These are phyloP conservation scores for Globisporangium lucens DNA, from an alignment of 352 stramenopile genomes.

Conservation along the genomic window DNA sequence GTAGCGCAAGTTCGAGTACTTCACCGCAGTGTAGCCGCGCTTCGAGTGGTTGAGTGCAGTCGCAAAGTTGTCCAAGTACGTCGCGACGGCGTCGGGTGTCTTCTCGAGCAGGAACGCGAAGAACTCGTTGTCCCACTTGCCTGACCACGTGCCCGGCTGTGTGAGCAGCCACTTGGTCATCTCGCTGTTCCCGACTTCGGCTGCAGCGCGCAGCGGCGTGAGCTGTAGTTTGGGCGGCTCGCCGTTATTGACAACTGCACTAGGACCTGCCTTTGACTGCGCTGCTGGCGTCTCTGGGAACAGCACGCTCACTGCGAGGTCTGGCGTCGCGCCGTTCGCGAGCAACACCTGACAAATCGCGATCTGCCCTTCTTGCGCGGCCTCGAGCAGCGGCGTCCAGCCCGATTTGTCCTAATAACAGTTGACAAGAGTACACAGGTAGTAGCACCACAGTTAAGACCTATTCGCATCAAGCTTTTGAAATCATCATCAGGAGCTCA, in stretches of 20 bases:
- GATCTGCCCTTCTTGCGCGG: conserved; percentile 53
- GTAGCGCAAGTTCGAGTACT: conserved; percentile 41
- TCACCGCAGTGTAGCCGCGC: conserved; percentile 39
- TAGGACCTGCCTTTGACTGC: neutral
- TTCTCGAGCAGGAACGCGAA: conserved; percentile 56
- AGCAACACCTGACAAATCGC: conserved; percentile 43
- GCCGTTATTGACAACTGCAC: conserved; percentile 1
- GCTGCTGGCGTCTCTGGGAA: neutral
- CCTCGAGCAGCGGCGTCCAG: conserved; percentile 63
- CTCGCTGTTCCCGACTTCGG: conserved; percentile 56
- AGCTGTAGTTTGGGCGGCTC: conserved; percentile 9
- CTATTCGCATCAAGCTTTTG: too few relatives aligned
- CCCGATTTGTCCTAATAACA: conserved; percentile 28
- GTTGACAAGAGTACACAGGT: too few relatives aligned
- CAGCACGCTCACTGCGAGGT: conserved; percentile 23
- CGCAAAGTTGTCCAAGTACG: conserved; percentile 58
- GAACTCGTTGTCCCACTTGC: conserved; percentile 40
- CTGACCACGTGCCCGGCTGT: conserved; percentile 35
- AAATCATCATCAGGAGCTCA: conserved; percentile 9
- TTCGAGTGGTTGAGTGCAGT: conserved; percentile 44
- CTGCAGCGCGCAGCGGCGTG: conserved; percentile 44
- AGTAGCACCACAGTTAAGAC: too few relatives aligned
- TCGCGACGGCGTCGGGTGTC: conserved; percentile 28
- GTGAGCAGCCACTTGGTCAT: conserved; percentile 48
- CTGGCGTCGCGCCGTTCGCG: conserved; percentile 32